Conservation (phyloP, 495 filamentous ascomycete species). For the Aspergillus haitiensis region DNA sequence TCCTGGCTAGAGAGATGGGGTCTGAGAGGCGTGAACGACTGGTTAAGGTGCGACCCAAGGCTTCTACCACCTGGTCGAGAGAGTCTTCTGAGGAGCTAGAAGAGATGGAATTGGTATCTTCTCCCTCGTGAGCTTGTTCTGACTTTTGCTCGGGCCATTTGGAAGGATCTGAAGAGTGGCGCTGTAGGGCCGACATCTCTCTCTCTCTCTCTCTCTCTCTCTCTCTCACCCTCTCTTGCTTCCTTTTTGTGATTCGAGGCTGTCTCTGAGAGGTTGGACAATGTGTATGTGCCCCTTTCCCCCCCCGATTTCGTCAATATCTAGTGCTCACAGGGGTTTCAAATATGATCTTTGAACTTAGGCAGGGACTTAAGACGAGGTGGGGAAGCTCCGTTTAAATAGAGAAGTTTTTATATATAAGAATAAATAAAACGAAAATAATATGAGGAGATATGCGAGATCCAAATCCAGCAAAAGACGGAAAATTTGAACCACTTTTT, state of each 20-base stretch:
- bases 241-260: not conserved
- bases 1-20: slow-evolving; percentile 33
- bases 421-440: no score
- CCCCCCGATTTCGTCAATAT: no score
- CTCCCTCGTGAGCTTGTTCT: slow-evolving; percentile 16
- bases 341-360: no score
- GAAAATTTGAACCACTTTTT: no score
- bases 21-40: slow-evolving; percentile 27
- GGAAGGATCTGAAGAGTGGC: slow-evolving; percentile 20
- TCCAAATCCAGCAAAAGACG: no score
- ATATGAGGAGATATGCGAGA: no score
- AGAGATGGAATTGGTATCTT: slow-evolving; percentile 30
- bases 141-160: slow-evolving; percentile 31
- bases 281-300: no score
- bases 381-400: no score
- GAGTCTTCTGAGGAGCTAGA: slow-evolving; percentile 37
- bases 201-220: not conserved
- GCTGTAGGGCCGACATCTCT: slow-evolving; percentile 25
- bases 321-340: no score
- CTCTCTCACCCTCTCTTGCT: not conserved
- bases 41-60: slow-evolving; percentile 32
- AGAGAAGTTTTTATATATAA: no score
- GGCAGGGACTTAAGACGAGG: no score
- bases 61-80: slow-evolving; percentile 27
- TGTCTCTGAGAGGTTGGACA: no score